Conservation (phyloP, 106 monocot species). For the Triglochin maritima region DNA sequence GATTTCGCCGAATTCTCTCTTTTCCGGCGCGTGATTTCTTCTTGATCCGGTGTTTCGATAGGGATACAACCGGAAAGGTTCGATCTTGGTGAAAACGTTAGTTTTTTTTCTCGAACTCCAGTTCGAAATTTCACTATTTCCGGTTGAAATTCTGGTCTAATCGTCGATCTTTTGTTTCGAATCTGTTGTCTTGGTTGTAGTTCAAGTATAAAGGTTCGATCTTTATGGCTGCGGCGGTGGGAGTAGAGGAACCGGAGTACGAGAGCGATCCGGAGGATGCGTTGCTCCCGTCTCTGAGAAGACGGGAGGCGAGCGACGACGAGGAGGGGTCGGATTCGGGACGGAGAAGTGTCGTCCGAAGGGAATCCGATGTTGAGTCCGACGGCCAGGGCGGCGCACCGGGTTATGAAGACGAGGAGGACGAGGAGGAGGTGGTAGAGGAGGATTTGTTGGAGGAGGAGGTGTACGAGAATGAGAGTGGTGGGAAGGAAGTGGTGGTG, state of each 20-base stretch:
- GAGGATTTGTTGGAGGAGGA: background rate
- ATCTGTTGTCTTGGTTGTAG: background rate
- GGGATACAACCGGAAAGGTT: too few relatives aligned
- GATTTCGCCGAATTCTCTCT: too few relatives aligned
- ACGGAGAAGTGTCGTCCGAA: background rate
- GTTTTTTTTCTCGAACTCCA: background rate
- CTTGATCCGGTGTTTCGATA: too few relatives aligned
- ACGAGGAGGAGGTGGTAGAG: background rate
- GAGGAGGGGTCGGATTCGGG: conserved; percentile 17
- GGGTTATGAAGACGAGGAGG: conserved; percentile 36
- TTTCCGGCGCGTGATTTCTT: too few relatives aligned
- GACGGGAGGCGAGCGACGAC: conserved; percentile 77
- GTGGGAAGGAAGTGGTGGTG: background rate
- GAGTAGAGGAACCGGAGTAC: conserved; percentile 41
- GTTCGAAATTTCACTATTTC: background rate
- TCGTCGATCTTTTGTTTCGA: background rate
- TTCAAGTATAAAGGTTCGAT: background rate
- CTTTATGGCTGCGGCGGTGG: background rate
- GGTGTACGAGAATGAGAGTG: background rate
- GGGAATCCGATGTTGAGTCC: conserved; percentile 49
- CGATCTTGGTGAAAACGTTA: too few relatives aligned
- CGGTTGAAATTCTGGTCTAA: background rate
- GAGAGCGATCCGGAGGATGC: conserved; percentile 84
- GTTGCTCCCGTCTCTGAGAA: conserved; percentile 39
- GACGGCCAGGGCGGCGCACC: conserved; percentile 50